Percentiles rank a stretch among this genome's conserved stretches.
These are phyloP conservation scores for Mucor sp. DNA, from an alignment of 371 early-diverging fungal genomes.

Conservation along the genomic window DNA sequence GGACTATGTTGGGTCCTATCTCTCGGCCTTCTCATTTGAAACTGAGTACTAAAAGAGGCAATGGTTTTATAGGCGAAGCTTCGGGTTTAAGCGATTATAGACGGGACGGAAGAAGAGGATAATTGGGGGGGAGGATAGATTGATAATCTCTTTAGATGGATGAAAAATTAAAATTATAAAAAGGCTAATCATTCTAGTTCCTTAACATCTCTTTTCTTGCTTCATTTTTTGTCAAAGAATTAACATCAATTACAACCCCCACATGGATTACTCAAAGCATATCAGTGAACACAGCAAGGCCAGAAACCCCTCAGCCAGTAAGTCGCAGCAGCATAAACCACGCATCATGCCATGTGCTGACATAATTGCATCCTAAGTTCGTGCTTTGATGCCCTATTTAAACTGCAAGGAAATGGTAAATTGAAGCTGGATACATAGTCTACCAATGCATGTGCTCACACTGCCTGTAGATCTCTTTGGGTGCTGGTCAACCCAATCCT, in stretches of 20 bases:
- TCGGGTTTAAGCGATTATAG: not conserved
- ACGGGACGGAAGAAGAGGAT: not conserved
- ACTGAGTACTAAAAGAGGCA: not conserved
- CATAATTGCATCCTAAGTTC: not conserved
- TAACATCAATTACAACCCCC: not conserved
- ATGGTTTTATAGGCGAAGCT: not conserved
- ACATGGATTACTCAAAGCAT: constrained; percentile 15
- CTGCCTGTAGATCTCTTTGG: constrained; percentile 56
- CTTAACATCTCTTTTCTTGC: not conserved
- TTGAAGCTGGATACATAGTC: not conserved
- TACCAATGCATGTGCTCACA: not conserved
- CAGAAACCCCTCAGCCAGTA: constrained; percentile 25
- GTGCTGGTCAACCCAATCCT: constrained; percentile 78
- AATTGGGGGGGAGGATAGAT: not conserved
- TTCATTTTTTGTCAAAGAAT: not conserved
- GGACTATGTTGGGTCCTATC: not conserved
- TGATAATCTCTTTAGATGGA: not conserved
- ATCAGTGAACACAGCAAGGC: constrained; percentile 18
- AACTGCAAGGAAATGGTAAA: constrained; percentile 47
- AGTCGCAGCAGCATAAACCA: not conserved
- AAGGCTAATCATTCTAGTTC: not conserved
- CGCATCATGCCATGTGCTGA: not conserved
- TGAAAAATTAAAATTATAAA: not conserved
- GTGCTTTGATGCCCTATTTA: constrained; percentile 20
- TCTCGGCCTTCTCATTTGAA: not conserved